Percentiles rank a stretch among this genome's conserved stretches.
Evolutionary conservation across 129 eudicot genomes (phyloP).

Genomic region (Sambucus nigra): DNA sequence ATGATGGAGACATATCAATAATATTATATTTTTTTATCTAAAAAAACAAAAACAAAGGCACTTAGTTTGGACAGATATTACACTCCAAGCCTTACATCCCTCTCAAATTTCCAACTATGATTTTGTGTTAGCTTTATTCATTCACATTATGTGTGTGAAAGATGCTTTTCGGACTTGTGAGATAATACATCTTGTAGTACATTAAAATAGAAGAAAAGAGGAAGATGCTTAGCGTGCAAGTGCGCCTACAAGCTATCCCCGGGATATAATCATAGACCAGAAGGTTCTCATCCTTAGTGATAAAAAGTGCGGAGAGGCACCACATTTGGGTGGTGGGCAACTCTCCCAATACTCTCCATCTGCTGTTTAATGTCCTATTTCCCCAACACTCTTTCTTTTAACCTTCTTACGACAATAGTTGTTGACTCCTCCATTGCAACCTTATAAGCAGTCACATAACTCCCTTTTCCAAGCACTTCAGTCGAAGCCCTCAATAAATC

Average conservation of each 20-base stretch:
- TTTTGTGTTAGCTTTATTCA: too few relatives aligned
- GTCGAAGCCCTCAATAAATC: conserved; percentile 83
- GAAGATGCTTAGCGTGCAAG: conserved; percentile 46
- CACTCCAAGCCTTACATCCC: too few relatives aligned
- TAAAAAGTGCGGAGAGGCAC: conserved; percentile 85
- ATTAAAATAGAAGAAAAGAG: not conserved
- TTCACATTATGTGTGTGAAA: too few relatives aligned
- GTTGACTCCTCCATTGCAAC: conserved; percentile 61
- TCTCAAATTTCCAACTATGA: too few relatives aligned
- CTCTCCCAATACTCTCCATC: conserved; percentile 80
- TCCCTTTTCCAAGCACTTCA: conserved; percentile 83
- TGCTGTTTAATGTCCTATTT: conserved; percentile 80
- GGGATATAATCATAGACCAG: conserved; percentile 66
- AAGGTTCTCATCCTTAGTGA: conserved; percentile 81
- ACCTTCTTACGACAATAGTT: conserved; percentile 65
- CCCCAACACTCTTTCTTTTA: conserved; percentile 58
- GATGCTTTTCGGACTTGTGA: not conserved
- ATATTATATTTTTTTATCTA: too few relatives aligned
- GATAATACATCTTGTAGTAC: not conserved
- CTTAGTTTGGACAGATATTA: too few relatives aligned
- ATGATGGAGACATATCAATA: too few relatives aligned
- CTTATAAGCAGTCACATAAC: conserved; percentile 63
- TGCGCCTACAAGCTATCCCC: conserved; percentile 68
- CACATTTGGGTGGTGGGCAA: conserved; percentile 70
- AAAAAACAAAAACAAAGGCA: too few relatives aligned